A percentile compares a stretch with the other conserved stretches of the same genome.
Evolutionary conservation across 176 grass and related monocot species (phyloP).

Genomic region (Secale cereale): DNA sequence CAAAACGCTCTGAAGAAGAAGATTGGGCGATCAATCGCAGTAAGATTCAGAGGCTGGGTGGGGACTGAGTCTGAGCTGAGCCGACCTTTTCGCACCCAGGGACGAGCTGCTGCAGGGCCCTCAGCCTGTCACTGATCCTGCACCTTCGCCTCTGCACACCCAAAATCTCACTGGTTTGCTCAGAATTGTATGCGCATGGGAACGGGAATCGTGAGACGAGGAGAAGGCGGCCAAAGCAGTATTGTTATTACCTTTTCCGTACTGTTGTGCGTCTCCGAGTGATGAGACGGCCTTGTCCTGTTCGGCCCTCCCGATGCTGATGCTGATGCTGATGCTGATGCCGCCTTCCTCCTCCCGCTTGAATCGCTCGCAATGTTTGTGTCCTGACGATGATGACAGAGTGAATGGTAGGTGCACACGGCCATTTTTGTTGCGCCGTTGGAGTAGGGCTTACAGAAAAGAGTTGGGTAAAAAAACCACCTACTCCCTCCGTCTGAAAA

Average conservation of each 20-base stretch:
- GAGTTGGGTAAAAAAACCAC: no score
- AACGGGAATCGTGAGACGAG: background rate
- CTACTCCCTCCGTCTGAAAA: no score
- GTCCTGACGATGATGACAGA: no score
- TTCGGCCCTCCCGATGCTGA: background rate
- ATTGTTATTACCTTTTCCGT: constrained; percentile 14
- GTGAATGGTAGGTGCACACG: no score
- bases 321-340: no score
- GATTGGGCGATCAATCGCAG: background rate
- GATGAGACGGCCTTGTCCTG: background rate
- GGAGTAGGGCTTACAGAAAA: no score
- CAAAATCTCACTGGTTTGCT: background rate
- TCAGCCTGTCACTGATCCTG: constrained; percentile 25
- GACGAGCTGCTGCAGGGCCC: constrained; percentile 22
- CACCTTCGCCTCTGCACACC: constrained; percentile 14
- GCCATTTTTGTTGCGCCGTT: no score
- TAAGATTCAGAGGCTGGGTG: no score
- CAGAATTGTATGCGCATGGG: background rate
- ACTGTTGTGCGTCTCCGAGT: constrained; percentile 4
- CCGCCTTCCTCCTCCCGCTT: background rate
- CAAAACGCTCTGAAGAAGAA: background rate
- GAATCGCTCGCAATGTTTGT: background rate
- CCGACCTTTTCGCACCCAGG: constrained; percentile 32
- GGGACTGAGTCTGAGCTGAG: background rate
- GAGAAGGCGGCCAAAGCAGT: no score